Conservation (phyloP, 192 early-diverging fungal species). For the Backusella tarrabulga region DNA sequence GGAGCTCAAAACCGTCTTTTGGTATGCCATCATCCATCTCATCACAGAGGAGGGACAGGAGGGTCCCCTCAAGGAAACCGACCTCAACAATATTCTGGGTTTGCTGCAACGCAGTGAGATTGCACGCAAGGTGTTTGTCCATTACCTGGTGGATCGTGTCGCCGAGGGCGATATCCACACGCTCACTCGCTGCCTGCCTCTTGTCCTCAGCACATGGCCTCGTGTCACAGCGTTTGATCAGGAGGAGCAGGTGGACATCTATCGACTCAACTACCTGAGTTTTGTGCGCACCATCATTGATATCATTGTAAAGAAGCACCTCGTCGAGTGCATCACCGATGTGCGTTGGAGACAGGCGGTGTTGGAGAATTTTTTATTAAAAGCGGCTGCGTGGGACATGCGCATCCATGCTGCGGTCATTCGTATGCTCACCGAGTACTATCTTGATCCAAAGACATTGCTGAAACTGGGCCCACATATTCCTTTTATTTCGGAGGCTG, state of each 20-base stretch:
- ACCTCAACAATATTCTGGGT: slow-evolving; percentile 23
- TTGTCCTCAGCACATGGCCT: slow-evolving; percentile 29
- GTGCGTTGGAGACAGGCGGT: slow-evolving; percentile 38
- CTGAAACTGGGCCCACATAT: slow-evolving; percentile 23
- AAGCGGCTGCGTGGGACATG: slow-evolving; percentile 32
- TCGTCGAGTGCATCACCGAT: slow-evolving; percentile 36
- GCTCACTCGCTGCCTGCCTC: slow-evolving; percentile 36
- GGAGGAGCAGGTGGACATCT: slow-evolving; percentile 18
- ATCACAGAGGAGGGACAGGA: slow-evolving; percentile 26
- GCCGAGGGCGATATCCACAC: slow-evolving; percentile 37
- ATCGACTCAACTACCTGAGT: slow-evolving; percentile 44
- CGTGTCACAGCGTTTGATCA: slow-evolving; percentile 31
- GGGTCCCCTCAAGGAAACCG: slow-evolving; percentile 20
- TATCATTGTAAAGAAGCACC: slow-evolving; percentile 36
- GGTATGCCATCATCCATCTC: slow-evolving; percentile 28
- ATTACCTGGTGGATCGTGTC: slow-evolving; percentile 45
- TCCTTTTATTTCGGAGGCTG: slow-evolving; percentile 17
- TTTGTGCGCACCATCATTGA: slow-evolving; percentile 44
- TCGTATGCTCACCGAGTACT: slow-evolving; percentile 35
- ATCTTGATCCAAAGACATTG: slow-evolving; percentile 21
- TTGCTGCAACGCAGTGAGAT: slow-evolving; percentile 43
- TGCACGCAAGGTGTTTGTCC: slow-evolving; percentile 49
- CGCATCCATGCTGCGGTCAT: slow-evolving; percentile 39
- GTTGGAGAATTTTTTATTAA: slow-evolving; percentile 45
- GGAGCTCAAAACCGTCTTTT: slow-evolving; percentile 39